Conservation (phyloP, 352 stramenopile species). For the Thalassiosira allenii region DNA sequence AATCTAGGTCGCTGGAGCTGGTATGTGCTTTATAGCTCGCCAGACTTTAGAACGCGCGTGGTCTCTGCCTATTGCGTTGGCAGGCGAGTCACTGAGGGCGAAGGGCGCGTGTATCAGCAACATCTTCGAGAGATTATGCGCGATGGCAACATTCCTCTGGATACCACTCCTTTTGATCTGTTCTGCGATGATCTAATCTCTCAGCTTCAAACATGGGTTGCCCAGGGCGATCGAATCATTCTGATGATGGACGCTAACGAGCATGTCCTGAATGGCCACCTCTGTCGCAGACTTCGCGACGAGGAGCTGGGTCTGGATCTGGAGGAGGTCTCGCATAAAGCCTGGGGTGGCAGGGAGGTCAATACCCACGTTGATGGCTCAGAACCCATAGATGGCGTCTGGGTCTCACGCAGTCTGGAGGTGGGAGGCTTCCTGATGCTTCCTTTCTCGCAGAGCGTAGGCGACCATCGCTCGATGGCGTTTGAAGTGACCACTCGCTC, state of each 20-base stretch:
- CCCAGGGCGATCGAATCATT: constrained; percentile 21
- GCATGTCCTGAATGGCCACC: neutral
- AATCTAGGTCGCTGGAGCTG: constrained; percentile 8
- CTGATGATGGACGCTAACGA: constrained; percentile 35
- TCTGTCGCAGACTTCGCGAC: neutral
- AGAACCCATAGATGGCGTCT: constrained; percentile 22
- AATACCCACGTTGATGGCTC: constrained; percentile 35
- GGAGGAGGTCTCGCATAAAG: neutral
- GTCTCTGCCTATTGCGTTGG: constrained; percentile 17
- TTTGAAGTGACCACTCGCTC: constrained; percentile 39
- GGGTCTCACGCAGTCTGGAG: constrained; percentile 3
- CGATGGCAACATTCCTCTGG: neutral
- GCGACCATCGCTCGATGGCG: constrained; percentile 34
- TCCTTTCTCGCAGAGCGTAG: constrained; percentile 12
- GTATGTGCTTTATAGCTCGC: constrained; percentile 13
- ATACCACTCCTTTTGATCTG: constrained; percentile 5
- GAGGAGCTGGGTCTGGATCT: neutral
- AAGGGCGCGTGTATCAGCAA: constrained; percentile 28
- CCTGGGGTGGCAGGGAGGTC: neutral
- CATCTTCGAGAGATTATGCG: constrained; percentile 28
- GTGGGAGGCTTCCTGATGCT: constrained; percentile 26
- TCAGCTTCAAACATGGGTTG: constrained; percentile 12
- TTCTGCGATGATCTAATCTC: constrained; percentile 25
- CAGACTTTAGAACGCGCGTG: constrained; percentile 4
- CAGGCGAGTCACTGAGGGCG: neutral